Evolutionary conservation across 2,329 filamentous ascomycete genomes (phyloP).

Genomic region (Neurospora crassa): DNA sequence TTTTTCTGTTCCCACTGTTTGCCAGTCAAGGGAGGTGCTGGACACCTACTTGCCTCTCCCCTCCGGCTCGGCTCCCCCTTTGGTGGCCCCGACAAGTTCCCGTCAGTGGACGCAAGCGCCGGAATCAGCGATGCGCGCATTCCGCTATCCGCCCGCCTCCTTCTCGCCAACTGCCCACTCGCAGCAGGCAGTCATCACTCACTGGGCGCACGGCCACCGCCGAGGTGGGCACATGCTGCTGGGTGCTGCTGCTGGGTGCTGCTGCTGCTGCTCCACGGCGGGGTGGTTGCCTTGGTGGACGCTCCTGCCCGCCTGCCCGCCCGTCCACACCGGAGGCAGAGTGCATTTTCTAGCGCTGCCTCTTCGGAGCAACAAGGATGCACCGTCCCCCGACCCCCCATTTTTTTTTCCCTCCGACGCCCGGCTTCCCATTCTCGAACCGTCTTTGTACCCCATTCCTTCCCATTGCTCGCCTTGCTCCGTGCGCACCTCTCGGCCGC

Average conservation of each 20-base stretch:
- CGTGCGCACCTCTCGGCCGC: slow-evolving; percentile 15
- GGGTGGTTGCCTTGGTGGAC: slow-evolving; percentile 10
- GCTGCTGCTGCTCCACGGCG: not conserved
- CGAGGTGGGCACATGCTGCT: not conserved
- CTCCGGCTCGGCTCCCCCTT: not conserved
- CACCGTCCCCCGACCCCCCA: slow-evolving; percentile 8
- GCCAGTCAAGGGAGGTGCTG: not conserved
- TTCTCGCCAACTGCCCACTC: not conserved
- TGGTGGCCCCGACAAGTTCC: not conserved
- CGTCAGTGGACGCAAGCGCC: not conserved
- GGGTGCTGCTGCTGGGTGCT: not conserved
- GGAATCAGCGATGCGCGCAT: not conserved
- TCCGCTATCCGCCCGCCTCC: not conserved
- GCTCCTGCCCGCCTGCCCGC: slow-evolving; percentile 8
- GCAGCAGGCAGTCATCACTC: not conserved
- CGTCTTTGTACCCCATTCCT: slow-evolving; percentile 10
- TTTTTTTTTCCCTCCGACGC: slow-evolving; percentile 14
- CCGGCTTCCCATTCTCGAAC: slow-evolving; percentile 19
- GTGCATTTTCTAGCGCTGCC: slow-evolving; percentile 12
- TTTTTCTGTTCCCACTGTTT: not conserved
- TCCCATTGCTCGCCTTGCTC: slow-evolving; percentile 16
- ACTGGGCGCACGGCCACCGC: not conserved
- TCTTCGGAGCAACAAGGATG: slow-evolving; percentile 11
- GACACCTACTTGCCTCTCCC: not conserved
- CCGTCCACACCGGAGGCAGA: slow-evolving; percentile 12